Percentiles rank a stretch among this genome's conserved stretches.
Evolutionary conservation across 805 yeast genomes (phyloP).

Genomic region (Lachancea waltii): DNA sequence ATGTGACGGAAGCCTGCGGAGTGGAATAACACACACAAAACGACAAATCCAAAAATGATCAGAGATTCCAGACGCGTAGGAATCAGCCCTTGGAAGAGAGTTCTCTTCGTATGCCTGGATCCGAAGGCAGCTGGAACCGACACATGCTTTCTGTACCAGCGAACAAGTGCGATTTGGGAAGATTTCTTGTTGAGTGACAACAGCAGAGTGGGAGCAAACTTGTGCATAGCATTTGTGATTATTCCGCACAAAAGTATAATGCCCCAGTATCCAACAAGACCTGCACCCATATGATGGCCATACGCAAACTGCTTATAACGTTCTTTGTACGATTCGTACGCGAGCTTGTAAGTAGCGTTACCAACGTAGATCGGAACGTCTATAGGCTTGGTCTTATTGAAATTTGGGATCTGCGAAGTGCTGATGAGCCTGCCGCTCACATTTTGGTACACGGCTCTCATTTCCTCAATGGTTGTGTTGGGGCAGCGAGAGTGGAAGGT

Average conservation of each 20-base stretch:
- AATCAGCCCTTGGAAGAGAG: conserved; percentile 11
- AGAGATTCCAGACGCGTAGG: conserved; percentile 23
- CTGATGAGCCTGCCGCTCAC: conserved; percentile 40
- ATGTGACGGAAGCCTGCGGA: conserved; percentile 12
- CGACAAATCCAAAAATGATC: conserved; percentile 14
- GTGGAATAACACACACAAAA: conserved; percentile 15
- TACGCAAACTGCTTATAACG: conserved; percentile 35
- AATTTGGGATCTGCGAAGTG: conserved; percentile 29
- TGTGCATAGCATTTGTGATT: conserved; percentile 36
- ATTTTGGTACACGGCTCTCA: conserved; percentile 36
- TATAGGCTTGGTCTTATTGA: conserved; percentile 31
- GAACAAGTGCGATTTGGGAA: conserved; percentile 8
- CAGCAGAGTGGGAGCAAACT: conserved; percentile 35
- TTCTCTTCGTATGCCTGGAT: conserved; percentile 10
- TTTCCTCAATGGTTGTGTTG: conserved; percentile 32
- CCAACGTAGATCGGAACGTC: conserved; percentile 34
- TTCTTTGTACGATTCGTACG: conserved; percentile 21
- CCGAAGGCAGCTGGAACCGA: conserved; percentile 17
- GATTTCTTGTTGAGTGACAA: conserved; percentile 28
- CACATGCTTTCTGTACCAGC: conserved; percentile 15
- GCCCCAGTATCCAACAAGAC: conserved; percentile 45
- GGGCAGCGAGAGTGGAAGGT: conserved; percentile 27
- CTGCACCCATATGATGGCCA: conserved; percentile 43
- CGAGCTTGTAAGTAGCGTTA: conserved; percentile 22
- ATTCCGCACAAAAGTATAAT: conserved; percentile 38